Evolutionary conservation across 257 asterid genomes (phyloP).

Genomic region (Thymus mandschuricus): DNA sequence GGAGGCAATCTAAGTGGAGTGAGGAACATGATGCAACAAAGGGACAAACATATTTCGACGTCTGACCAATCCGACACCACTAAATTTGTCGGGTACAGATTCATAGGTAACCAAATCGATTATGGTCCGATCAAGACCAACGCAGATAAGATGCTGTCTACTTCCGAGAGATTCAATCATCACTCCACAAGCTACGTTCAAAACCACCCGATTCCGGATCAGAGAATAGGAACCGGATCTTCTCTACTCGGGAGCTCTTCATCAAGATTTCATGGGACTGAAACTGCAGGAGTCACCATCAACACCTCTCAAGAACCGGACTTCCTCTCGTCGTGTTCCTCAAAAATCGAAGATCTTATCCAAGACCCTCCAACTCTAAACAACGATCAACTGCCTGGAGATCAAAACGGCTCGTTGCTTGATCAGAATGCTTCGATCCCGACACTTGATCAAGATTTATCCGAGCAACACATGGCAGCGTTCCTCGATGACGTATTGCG

Average conservation of each 20-base stretch:
- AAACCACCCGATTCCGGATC: constrained; percentile 9
- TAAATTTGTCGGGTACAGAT: constrained; percentile 55
- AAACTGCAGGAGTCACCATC: not conserved
- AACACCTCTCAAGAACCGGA: constrained; percentile 8
- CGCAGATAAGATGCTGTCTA: not conserved
- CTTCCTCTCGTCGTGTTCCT: not conserved
- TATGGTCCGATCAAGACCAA: constrained; percentile 37
- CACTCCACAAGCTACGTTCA: constrained; percentile 2
- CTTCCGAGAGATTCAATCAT: constrained; percentile 5
- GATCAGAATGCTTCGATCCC: constrained; percentile 22
- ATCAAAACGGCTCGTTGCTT: not conserved
- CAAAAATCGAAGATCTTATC: not conserved
- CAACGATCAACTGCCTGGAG: not conserved
- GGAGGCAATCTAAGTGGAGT: constrained; percentile 11
- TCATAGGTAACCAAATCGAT: constrained; percentile 51
- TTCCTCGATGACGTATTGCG: constrained; percentile 22
- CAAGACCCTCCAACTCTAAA: not conserved
- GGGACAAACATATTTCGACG: constrained; percentile 12
- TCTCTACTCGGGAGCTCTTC: constrained; percentile 1
- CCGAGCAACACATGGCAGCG: not conserved
- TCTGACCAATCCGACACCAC: not conserved
- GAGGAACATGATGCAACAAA: constrained; percentile 41
- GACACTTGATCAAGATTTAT: constrained; percentile 16
- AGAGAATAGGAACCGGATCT: constrained; percentile 18
- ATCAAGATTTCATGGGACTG: constrained; percentile 11